A percentile compares a stretch with the other conserved stretches of the same genome.
Conservation (phyloP, 2,329 filamentous ascomycete genomes). For the Trichophyton benhamiae region DNA sequence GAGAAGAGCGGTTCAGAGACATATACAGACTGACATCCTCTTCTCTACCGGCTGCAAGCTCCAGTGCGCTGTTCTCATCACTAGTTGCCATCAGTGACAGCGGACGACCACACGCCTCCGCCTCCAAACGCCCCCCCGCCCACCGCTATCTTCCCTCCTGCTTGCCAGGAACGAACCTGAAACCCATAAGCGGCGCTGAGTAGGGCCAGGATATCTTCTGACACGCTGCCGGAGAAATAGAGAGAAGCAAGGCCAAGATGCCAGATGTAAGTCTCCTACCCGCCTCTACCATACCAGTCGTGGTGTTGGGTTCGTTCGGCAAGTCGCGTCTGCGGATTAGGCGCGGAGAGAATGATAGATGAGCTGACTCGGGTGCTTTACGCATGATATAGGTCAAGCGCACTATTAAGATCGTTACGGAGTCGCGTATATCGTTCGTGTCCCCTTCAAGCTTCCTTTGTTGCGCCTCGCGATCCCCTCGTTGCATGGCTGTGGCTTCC, state of each 20-base stretch:
- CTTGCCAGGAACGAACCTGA: neutral
- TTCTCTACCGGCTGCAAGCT: too few species aligned
- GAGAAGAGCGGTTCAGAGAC: too few species aligned
- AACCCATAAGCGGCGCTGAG: neutral
- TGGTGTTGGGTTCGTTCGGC: neutral
- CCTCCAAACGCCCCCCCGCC: neutral
- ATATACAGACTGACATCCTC: too few species aligned
- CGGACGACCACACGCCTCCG: neutral
- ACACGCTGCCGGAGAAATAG: neutral
- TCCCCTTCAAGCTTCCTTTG: neutral
- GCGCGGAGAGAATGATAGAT: neutral
- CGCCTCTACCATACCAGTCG: neutral
- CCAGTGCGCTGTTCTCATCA: neutral
- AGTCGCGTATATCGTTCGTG: slow-evolving; percentile 77
- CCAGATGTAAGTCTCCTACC: slow-evolving; percentile 30
- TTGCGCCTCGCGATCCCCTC: neutral
- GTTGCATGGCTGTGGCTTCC: neutral
- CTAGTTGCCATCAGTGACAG: neutral
- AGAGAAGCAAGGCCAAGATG: slow-evolving; percentile 24
- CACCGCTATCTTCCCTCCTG: neutral
- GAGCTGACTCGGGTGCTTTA: slow-evolving; percentile 3
- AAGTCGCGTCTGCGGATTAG: neutral
- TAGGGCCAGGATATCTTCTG: neutral
- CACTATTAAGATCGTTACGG: slow-evolving; percentile 81
- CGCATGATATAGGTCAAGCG: slow-evolving; percentile 52